Base-by-base conservation (phyloP, 179 eudicot species). In the Amaranthus tricolor region DNA sequence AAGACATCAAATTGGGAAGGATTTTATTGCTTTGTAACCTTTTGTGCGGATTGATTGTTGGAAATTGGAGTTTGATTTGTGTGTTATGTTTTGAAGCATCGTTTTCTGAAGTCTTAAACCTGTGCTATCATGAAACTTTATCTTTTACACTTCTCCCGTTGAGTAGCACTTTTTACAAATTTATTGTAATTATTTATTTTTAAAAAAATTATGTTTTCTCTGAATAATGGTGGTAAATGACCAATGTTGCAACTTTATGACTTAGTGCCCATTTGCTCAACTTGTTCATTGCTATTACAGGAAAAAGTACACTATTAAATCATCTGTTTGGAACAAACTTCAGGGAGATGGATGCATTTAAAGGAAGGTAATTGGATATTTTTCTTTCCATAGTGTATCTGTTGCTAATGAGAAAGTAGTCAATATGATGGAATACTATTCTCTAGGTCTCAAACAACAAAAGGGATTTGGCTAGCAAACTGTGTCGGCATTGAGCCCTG, bases 331-430 rank as follows among this genome's bases (percentile, higher is more conserved):
- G 78, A 50, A 96, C 99, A 73, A 89, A 90, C 85, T 96, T 96
- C 82, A 87, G 85, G 85, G 99, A 93, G 83, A 96, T 96, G 99
- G 97, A 96, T 84, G 97, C 98, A 70, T 91, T 83, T 76, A 93
- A 76, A 79, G 98, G 98, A 82, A 96, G 99, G 99, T 85, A 85
- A 63, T 82, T 70, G 14, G 75, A 43, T 56, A 55, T 48, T 13
- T 45, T 65, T 61, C 71, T 55, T 45, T n/a, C 54, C 71, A 24
- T 66, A 40, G 68, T 77, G 50, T 61, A 71, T 64, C 65, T 64
- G 73, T 66, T 71, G 10, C 57, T 20, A 66, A 44, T 47, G 62
- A 73, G 57, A 71, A 14, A 60, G 50, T 40, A 67, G 52, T 21
- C 20, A 70, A 68, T 14, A 16, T 73, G 78, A 70, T 20, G 52